A percentile compares a stretch with the other conserved stretches of the same genome.
Evolutionary conservation across 106 monocot species (phyloP).

Genomic region (Dendrobium huoshanense): DNA sequence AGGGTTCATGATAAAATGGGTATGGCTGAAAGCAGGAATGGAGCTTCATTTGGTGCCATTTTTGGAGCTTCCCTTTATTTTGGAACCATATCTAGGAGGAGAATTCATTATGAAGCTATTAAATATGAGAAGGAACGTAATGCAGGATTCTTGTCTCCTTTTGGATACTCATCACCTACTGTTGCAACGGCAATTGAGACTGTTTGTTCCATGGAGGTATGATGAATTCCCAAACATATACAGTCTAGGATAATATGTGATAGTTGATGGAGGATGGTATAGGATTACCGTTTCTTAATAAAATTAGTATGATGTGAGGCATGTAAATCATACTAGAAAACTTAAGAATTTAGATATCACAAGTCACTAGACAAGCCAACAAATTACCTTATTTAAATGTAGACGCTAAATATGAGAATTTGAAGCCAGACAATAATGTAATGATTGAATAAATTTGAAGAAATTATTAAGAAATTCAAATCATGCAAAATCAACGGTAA

Average conservation of each 20-base stretch:
- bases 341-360: no score
- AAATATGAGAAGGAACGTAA: conserved; percentile 93
- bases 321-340: no score
- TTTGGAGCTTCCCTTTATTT: conserved; percentile 65
- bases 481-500: no score
- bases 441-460: no score
- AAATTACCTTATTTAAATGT: no score
- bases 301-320: no score
- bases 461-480: no score
- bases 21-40: conserved; percentile 47
- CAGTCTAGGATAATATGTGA: background rate
- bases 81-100: conserved; percentile 85
- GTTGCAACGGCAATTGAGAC: conserved; percentile 74
- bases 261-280: background rate
- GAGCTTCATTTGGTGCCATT: conserved; percentile 69
- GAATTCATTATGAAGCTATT: conserved; percentile 76
- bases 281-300: no score
- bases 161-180: conserved; percentile 85
- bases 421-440: no score
- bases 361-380: no score
- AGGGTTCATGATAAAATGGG: conserved; percentile 84
- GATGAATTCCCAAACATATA: conserved; percentile 9
- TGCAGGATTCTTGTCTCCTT: conserved; percentile 93
- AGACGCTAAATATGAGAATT: no score
- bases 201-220: conserved; percentile 87